Evolutionary conservation across 106 monocot genomes (phyloP), one percentile per base, ranked within the genome.

Genomic region (Narthecium ossifragum): DNA sequence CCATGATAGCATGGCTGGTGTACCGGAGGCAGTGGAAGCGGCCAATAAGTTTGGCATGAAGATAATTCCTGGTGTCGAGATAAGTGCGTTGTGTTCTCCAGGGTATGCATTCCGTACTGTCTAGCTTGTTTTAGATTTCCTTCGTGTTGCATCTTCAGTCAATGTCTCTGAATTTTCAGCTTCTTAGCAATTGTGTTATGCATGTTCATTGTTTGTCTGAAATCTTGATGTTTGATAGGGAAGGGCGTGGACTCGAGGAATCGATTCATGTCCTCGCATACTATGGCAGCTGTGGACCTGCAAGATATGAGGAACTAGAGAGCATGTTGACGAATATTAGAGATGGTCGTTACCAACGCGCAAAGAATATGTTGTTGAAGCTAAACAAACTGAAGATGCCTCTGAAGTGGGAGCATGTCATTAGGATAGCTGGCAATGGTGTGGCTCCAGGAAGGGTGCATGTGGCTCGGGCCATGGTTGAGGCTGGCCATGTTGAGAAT

Each of bases 361-460:
- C 96, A 30, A 78, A 81, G 58, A 81, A 74, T 70, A 96, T 96
- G 83, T 59, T 96, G 6, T 24, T 62, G 31, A 96, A 96, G 53
- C 68, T 90, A 45, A 78, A 62, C 5, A 77, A 61, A 53, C 65
- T 96, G 27, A 90, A 84, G 53, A 66, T 84, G 70, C 84, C 96
- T 51, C 41, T 96, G 18, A 84, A 81, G 31, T 96, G 90, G 96
- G 96, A 96, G 33, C 63, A 81, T 61, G 72, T 96, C 10, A 43
- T 59, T 21, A 81, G 69, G 76, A 96, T 87, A 63, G 96, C 90
- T 49, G 96, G 96, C 1, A 59, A 76, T 60, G 90, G 90, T 25
- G 90, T 96, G 17, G 96, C 96, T n/a, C 96, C 96, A 6, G 96
- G 96, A 46, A 68, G 96, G 71, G 47, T 96, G 28, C 96, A 96